These are phyloP conservation scores for Urtica urens DNA, from an alignment of 306 rosid genomes.

Conservation along the genomic window DNA sequence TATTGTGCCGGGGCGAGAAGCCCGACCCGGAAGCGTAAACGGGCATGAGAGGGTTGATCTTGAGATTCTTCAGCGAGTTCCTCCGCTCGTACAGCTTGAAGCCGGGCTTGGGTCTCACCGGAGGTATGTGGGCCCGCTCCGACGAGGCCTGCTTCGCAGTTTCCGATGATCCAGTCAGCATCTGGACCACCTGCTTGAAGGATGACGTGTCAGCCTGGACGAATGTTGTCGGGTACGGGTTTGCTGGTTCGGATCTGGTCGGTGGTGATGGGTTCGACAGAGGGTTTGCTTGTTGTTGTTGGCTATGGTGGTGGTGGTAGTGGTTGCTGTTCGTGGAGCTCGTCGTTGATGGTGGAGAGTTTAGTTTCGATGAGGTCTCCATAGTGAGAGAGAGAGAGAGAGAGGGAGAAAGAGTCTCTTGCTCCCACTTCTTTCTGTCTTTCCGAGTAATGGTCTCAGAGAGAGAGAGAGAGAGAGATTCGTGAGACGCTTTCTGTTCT, in stretches of 20 bases:
- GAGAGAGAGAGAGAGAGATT: neutral
- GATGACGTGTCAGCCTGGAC: constrained; percentile 85
- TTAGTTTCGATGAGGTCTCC: constrained; percentile 39
- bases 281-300: constrained; percentile 2
- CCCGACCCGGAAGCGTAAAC: constrained; percentile 23
- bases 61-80: constrained; percentile 53
- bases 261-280: constrained; percentile 28
- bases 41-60: constrained; percentile 54
- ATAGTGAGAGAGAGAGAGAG: too few relatives aligned
- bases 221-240: constrained; percentile 92
- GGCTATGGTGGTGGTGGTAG: constrained; percentile 16
- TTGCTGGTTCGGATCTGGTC: constrained; percentile 73
- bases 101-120: constrained; percentile 54
- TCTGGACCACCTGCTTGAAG: constrained; percentile 92
- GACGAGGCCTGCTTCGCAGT: constrained; percentile 40
- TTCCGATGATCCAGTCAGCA: constrained; percentile 94
- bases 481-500: neutral
- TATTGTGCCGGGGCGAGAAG: constrained; percentile 29
- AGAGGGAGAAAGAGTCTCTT: too few relatives aligned
- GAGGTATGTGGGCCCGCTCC: constrained; percentile 49
- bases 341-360: constrained; percentile 16
- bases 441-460: neutral
- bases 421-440: constrained; percentile 2
- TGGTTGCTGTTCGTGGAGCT: constrained; percentile 24
- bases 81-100: constrained; percentile 85